Base-by-base conservation (phyloP, 2,329 filamentous ascomycete species). In the Colletotrichum sp. region DNA sequence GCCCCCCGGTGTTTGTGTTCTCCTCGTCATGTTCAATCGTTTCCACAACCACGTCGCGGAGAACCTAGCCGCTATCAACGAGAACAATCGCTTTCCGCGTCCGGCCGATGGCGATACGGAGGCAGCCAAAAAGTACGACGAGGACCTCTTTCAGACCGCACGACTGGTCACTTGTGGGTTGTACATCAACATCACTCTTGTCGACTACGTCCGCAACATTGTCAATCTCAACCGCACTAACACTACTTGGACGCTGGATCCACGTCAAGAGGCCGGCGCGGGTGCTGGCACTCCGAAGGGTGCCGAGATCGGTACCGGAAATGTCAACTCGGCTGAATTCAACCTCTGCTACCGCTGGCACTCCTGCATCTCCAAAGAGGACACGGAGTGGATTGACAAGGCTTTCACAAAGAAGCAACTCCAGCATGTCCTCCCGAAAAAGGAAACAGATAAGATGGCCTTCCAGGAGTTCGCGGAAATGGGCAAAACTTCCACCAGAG, bases 341-440 rank as follows among this genome's bases (percentile, higher is more conserved):
- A 98, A 97, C 81, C 88, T 98, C 12, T 94, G 94, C 79, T 98
- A 98, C 83, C 90, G 95, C 78, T 98, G 95, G 95, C 95, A 98
- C 86, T 95, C 94, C 5, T 93, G 93, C 79, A 94, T 97, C 79
- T 91, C 87, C 2, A 90, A 92, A 74, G 92, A 91, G 77, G 95
- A 98, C 80, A 95, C 97, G 81, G 89, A 92, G 78, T 98, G 95
- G 95, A 94, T 95, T 26, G 90, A 95, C 79, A 87, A 93, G 15
- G 89, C 94, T 76, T 95, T n/a, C 43, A n/a, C 94, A 81, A 83
- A 86, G 2, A 85, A 90, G 57, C 83, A 95, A 2, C 92, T 95
- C 0, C 84, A 84, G 34, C 15, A 16, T 21, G 32, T 64, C 5
- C n/a, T 36, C 12, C 16, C 61, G 2, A 64, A 36, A 12, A n/a